These are phyloP conservation scores for Globisporangium uncinulatum DNA, from an alignment of 352 stramenopile species.

Conservation along the genomic window DNA sequence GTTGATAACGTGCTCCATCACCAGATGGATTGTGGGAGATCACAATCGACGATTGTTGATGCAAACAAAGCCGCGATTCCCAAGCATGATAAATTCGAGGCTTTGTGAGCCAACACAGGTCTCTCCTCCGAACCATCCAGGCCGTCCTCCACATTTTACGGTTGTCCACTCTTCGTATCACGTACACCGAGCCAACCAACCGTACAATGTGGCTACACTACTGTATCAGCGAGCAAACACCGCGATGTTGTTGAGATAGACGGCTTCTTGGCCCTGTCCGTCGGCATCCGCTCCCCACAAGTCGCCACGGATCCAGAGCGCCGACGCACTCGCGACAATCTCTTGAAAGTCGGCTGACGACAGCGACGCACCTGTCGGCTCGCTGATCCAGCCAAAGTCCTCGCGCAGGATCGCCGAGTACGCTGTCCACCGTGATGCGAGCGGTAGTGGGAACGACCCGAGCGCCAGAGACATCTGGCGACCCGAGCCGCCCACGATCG, in stretches of 20 bases:
- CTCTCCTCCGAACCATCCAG: too few relatives aligned
- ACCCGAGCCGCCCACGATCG: conserved; percentile 26
- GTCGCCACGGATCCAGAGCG: conserved; percentile 61
- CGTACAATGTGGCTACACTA: not conserved
- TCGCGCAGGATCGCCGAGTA: conserved; percentile 64
- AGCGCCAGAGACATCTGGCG: conserved; percentile 43
- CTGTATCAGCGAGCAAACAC: conserved; percentile 28
- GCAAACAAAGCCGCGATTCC: too few relatives aligned
- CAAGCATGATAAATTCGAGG: too few relatives aligned
- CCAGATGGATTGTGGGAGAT: too few relatives aligned
- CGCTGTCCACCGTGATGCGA: conserved; percentile 36
- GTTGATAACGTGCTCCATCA: too few relatives aligned
- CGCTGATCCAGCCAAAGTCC: conserved; percentile 71
- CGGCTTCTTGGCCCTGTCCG: conserved; percentile 56
- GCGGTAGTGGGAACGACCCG: conserved; percentile 44
- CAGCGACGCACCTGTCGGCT: conserved; percentile 33
- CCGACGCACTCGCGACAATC: conserved; percentile 24
- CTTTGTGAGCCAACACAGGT: too few relatives aligned
- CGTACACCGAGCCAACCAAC: too few relatives aligned
- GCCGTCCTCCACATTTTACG: too few relatives aligned
- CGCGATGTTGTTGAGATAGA: conserved; percentile 66
- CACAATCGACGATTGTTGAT: too few relatives aligned
- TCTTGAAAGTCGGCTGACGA: conserved; percentile 22
- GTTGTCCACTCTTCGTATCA: too few relatives aligned
- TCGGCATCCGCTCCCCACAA: conserved; percentile 42